Evolutionary conservation across 2,329 filamentous ascomycete genomes (phyloP), one percentile per base, ranked within the genome.

Genomic region (Saccharata proteae): DNA sequence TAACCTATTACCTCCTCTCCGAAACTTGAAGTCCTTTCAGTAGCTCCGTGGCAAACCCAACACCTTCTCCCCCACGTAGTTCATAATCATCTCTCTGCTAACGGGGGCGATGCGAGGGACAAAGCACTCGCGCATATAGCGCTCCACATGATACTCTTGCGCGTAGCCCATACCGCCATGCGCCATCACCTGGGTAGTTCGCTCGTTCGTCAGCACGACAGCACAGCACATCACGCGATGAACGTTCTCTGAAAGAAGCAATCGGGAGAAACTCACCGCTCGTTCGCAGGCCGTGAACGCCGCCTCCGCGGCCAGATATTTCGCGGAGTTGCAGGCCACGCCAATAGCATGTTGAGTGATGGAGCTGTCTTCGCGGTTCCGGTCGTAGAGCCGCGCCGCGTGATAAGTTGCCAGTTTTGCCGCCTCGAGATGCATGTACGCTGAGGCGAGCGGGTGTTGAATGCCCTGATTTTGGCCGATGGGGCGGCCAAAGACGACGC

Each of bases 21-120:
- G n/a, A n/a, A n/a, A n/a, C n/a, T n/a, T n/a, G n/a, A n/a, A n/a
- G n/a, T n/a, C n/a, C n/a, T 19, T 20, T 45, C 32, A 81, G 41
- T 82, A 84, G 45, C 76, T 82, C 36, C 73, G 61, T 1, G 78
- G 79, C 16, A 83, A 44, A 3, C 64, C 57, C n/a, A 83, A 52
- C 0, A 71, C 77, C 55, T 71, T 80, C 49, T 82, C 77, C 3
- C 68, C 65, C 9, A 83, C 67, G 48, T 74, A 82, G 41, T 82
- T 83, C 60, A 80, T 58, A 31, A 83, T 80, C 79, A 83, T 83
- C 57, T 83, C 79, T 40, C 67, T 50, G 41, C 67, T 71, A 5
- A 75, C 67, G 1, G 71, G 71, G 3, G 71, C 71, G 37, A 75
- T 70, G 14, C 71, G 47, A 1, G 71, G 71, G 7, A 74, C 69